These are phyloP conservation scores for Picea engelmannii DNA, from an alignment of 83 land plant genomes.

Conservation along the genomic window DNA sequence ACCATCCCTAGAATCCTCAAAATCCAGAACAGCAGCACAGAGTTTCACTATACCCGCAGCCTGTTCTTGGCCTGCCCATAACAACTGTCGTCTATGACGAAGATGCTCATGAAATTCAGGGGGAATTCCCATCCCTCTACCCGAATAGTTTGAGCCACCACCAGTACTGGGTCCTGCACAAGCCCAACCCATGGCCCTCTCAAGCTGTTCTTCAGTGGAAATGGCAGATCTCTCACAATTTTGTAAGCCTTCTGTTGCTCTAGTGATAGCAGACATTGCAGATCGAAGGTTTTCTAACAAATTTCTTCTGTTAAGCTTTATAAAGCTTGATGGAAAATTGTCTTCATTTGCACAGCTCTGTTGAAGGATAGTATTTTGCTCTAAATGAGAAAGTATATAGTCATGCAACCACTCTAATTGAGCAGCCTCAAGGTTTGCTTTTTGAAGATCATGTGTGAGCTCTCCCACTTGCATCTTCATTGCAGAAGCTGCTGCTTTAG, in stretches of 20 bases:
- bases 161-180: constrained; percentile 75
- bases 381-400: constrained; percentile 26
- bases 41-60: constrained; percentile 64
- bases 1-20: constrained; percentile 97
- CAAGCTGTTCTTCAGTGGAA: constrained; percentile 92
- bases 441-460: constrained; percentile 61
- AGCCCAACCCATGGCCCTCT: constrained; percentile 97
- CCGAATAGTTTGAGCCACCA: constrained; percentile 30
- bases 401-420: constrained; percentile 92
- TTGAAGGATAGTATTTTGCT: constrained; percentile 29
- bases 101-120: constrained; percentile 90
- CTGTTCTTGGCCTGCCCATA: constrained; percentile 78
- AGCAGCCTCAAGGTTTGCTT: constrained; percentile 70
- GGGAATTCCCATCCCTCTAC: constrained; percentile 70
- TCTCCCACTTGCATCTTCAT: constrained; percentile 76
- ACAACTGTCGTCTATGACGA: constrained; percentile 53
- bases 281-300: constrained; percentile 69
- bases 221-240: constrained; percentile 65
- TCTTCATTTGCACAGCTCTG: constrained; percentile 45
- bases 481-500: constrained; percentile 62
- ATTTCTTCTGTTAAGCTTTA: constrained; percentile 64
- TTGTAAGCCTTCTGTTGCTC: constrained; percentile 68
- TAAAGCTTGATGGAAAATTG: constrained; percentile 31
- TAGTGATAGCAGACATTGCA: constrained; percentile 59
- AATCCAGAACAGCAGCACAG: constrained; percentile 73